Evolutionary conservation across 148 eudicot genomes (phyloP), one percentile per base, ranked within the genome.

Genomic region (Chenopodium suecicum): DNA sequence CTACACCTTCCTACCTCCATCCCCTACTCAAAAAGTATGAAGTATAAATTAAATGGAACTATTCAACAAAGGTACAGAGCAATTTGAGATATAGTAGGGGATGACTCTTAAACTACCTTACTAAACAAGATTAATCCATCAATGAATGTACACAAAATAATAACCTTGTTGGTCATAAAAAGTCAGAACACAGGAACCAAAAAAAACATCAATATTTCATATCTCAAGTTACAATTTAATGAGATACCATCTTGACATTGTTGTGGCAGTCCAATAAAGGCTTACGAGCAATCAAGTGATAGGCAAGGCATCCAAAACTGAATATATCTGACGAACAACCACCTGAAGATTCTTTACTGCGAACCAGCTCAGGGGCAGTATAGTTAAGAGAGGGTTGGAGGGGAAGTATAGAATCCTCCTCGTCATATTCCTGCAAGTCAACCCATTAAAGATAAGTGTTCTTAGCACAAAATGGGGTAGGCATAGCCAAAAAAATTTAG

Each of bases 201-300:
- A 50, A 50, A 50, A 50, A 50, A 64, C 44, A 79, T 79, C 64
- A 83, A 79, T 23, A 50, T 54, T 73, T 29, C 32, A 47, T 34
- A 79, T 54, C 47, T 56, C 58, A 44, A 31, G 66, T 78, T 73
- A 48, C 23, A 70, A 84, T 76, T 76, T 54, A 63, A 85, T 41
- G 46, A 73, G 67, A 27, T 96, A 96, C 99, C 99, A 96, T 96
- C 85, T 94, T 96, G 74, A 94, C 95, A 89, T 96, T 96, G 91
- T 96, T 96, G 94, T 91, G 92, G 92, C 99, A 96, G 88, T 96
- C 94, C 82, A 96, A 90, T 80, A 96, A 88, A 83, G 94, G 95
- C 86, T 92, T 96, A 76, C 86, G 97, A 89, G 98, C 91, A 82
- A 92, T 83, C 89, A 92, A 89, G 82, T 92, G 98, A 88, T 92